These are phyloP conservation scores for Papiliotrema nemorosa DNA, from an alignment of 1,284 basidiomycete species.

Conservation along the genomic window DNA sequence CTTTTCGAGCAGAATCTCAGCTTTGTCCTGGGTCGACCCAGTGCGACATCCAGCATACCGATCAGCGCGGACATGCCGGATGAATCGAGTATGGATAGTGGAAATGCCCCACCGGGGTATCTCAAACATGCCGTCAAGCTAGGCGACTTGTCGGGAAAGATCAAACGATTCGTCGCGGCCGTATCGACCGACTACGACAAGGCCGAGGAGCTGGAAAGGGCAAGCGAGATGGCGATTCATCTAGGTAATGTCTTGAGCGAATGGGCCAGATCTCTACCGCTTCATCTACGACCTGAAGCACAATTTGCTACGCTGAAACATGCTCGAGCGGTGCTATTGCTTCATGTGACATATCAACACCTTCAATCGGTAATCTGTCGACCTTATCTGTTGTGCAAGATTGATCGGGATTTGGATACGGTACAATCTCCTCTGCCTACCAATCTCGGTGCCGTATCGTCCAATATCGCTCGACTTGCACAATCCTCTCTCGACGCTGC, in stretches of 20 bases:
- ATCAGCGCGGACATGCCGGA: slow-evolving; percentile 14
- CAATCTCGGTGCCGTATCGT: background rate
- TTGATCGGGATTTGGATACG: slow-evolving; percentile 7
- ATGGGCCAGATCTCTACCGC: slow-evolving; percentile 10
- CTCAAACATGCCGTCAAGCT: slow-evolving; percentile 12
- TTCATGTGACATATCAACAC: slow-evolving; percentile 12
- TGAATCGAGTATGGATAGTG: slow-evolving; percentile 4
- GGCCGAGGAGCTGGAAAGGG: background rate
- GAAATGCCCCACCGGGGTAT: slow-evolving; percentile 10
- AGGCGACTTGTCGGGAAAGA: slow-evolving; percentile 5
- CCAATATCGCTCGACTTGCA: slow-evolving; percentile 6
- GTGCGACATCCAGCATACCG: slow-evolving; percentile 11
- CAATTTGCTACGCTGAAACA: slow-evolving; percentile 1
- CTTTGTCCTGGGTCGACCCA: slow-evolving; percentile 19
- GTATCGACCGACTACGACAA: slow-evolving; percentile 12
- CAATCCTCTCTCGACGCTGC: slow-evolving; percentile 8
- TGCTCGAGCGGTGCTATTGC: slow-evolving; percentile 10
- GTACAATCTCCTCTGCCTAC: background rate
- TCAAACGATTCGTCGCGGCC: slow-evolving; percentile 14
- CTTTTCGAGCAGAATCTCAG: slow-evolving; percentile 19
- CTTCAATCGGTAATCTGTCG: slow-evolving; percentile 13
- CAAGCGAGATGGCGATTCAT: slow-evolving; percentile 3
- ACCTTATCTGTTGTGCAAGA: slow-evolving; percentile 15
- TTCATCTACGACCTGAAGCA: slow-evolving; percentile 3
- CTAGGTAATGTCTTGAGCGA: slow-evolving; percentile 2